phyloP scores from a whole-genome alignment of 1,284 basidiomycete species.

The Xerocomus minutiporus region DNA sequence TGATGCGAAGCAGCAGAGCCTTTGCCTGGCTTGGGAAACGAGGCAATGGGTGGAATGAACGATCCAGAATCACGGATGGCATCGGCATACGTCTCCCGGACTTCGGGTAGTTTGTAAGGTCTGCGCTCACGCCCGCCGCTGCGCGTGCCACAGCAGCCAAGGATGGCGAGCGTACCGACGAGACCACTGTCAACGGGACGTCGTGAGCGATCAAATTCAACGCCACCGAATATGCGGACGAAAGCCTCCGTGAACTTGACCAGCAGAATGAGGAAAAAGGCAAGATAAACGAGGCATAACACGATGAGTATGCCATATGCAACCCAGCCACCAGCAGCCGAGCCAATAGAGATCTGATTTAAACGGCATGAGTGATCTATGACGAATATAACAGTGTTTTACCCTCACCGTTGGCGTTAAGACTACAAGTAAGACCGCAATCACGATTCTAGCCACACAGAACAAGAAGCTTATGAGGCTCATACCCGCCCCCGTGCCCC shows the following conservation, averaged over 20 bases:
- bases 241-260: constrained; percentile 83
- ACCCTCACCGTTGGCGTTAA: constrained; percentile 77
- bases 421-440: constrained; percentile 86
- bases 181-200: constrained; percentile 81
- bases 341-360: constrained; percentile 71
- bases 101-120: constrained; percentile 28
- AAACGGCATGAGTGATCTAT: constrained; percentile 14
- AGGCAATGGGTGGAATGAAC: constrained; percentile 39
- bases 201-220: constrained; percentile 82
- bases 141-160: constrained; percentile 69
- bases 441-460: constrained; percentile 84
- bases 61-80: constrained; percentile 36
- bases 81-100: constrained; percentile 24
- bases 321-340: constrained; percentile 82
- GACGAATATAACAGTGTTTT: background rate
- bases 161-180: constrained; percentile 72
- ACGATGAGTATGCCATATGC: constrained; percentile 89
- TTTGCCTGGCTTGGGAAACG: constrained; percentile 23
- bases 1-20: constrained; percentile 29
- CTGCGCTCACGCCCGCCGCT: constrained; percentile 31
- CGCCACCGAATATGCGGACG: constrained; percentile 72
- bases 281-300: constrained; percentile 79
- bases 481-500: constrained; percentile 96
- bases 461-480: constrained; percentile 89
- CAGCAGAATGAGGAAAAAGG: constrained; percentile 74